Evolutionary conservation across 768 basidiomycete species (phyloP), one percentile per base, ranked within the genome.

Genomic region (Melanogaster broomeanus): DNA sequence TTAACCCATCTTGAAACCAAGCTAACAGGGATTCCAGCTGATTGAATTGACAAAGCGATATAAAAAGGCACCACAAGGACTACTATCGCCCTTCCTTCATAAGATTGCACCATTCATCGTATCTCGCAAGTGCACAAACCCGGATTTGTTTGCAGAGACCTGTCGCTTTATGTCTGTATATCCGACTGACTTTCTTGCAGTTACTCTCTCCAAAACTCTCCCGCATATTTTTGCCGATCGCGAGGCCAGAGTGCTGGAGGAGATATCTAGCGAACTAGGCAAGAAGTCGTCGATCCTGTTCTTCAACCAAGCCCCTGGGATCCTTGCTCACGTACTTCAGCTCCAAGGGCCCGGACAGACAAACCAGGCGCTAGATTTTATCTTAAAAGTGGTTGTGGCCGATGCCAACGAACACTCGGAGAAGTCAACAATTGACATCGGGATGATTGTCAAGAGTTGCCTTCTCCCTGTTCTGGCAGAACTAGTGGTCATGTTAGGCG

Each of bases 401-500:
- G 77, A 77, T 1, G 75, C 78, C 0, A 55, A 62, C 25, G 63
- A 64, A 12, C 75, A 78, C 39, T 51, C 57, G 24, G 39, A 31
- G 31, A 31, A 31, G 4, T 31, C 39, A 13, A 71, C 74, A 22
- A 73, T 77, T 33, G 67, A 71, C 33, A 62, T 81, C 11, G 72
- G 72, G 44, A 77, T 74, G 46, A 69, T 88, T 60, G 78, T 94
- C 39, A 81, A 80, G 42, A 85, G 84, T 52, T 86, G 81, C 52
- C 70, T 87, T 27, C 78, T 90, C 2, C 78, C 84, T 4, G 72
- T 96, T 24, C 74, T 96, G 12, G 83, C 85, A 6, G 83, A 87
- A 53, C 72, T 98, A 21, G 85, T 93, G 18, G 77, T 93, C 31
- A 78, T 79, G 11, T 73, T 97, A 62, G 95, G 93, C 3, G 82